Conservation (phyloP, 2,329 filamentous ascomycete genomes). For the Dactylonectria macrodidyma region DNA sequence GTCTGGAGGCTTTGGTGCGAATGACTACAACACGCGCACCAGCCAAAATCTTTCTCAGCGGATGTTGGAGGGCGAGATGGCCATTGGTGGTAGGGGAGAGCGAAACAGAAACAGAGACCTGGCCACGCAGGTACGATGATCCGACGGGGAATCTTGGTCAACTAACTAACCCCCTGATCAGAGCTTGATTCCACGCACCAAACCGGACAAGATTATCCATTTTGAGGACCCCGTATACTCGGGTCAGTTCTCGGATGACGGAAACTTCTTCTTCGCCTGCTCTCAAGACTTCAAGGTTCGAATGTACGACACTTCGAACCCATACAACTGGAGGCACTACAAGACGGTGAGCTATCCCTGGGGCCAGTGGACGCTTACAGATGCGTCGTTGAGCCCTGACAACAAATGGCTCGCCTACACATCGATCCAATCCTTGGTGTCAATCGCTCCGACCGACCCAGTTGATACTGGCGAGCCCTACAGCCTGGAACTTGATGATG, state of each 20-base stretch:
- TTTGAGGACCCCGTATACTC: slow-evolving; percentile 91
- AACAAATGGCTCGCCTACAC: slow-evolving; percentile 94
- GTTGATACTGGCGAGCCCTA: slow-evolving; percentile 85
- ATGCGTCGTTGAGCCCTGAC: slow-evolving; percentile 91
- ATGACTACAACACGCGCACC: slow-evolving; percentile 67
- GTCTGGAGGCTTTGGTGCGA: slow-evolving; percentile 83
- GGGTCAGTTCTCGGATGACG: slow-evolving; percentile 96
- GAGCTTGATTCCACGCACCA: slow-evolving; percentile 82
- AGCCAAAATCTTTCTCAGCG: slow-evolving; percentile 77
- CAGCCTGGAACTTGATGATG: slow-evolving; percentile 76
- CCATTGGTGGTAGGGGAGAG: slow-evolving; percentile 73
- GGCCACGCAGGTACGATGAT: slow-evolving; percentile 74
- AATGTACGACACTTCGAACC: slow-evolving; percentile 98
- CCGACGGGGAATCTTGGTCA: neutral
- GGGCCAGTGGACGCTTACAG: slow-evolving; percentile 96
- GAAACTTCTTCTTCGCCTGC: slow-evolving; percentile 96
- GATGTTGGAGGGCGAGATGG: slow-evolving; percentile 87
- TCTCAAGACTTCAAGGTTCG: slow-evolving; percentile 94
- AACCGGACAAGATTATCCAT: slow-evolving; percentile 89
- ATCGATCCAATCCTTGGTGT: slow-evolving; percentile 87
- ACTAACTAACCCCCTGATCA: slow-evolving; percentile 52
- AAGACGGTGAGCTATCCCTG: slow-evolving; percentile 89
- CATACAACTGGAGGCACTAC: slow-evolving; percentile 96
- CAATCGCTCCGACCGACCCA: slow-evolving; percentile 89
- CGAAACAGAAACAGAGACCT: slow-evolving; percentile 74